phyloP scores from a whole-genome alignment of 257 asterid species.

The Solanum peruvianum region DNA sequence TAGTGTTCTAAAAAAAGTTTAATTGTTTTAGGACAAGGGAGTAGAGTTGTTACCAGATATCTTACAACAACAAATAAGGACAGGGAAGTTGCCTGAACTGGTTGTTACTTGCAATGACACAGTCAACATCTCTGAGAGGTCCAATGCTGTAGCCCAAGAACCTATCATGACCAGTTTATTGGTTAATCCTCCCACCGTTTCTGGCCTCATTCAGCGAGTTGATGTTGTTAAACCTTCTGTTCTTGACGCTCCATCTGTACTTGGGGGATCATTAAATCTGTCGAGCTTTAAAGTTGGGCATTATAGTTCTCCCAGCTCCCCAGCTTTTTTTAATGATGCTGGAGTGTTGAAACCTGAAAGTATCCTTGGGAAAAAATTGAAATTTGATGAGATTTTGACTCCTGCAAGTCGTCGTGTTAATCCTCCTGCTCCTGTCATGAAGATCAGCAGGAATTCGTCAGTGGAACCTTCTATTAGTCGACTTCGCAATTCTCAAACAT shows the following conservation, averaged over 20 bases:
- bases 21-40: constrained; percentile 51
- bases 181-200: constrained; percentile 12
- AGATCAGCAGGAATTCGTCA: constrained; percentile 4
- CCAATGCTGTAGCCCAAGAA: constrained; percentile 28
- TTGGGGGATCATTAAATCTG: constrained; percentile 6
- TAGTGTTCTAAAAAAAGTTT: not conserved
- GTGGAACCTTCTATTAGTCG: constrained; percentile 3
- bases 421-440: constrained; percentile 8
- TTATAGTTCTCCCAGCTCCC: constrained; percentile 9
- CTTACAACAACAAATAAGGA: constrained; percentile 54
- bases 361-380: constrained; percentile 9
- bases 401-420: not conserved
- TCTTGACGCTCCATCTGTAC: constrained; percentile 2
- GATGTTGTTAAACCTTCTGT: constrained; percentile 8
- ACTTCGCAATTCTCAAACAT: constrained; percentile 3
- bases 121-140: constrained; percentile 14
- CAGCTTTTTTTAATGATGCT: constrained; percentile 6
- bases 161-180: constrained; percentile 51
- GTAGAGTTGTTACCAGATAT: constrained; percentile 69
- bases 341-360: constrained; percentile 9
- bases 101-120: constrained; percentile 10
- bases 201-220: not conserved
- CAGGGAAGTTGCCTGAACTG: constrained; percentile 46
- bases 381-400: not conserved
- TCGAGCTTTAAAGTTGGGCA: not conserved